These are phyloP conservation scores for Holtermannia corniformis DNA, from an alignment of 768 basidiomycete species.

Conservation along the genomic window DNA sequence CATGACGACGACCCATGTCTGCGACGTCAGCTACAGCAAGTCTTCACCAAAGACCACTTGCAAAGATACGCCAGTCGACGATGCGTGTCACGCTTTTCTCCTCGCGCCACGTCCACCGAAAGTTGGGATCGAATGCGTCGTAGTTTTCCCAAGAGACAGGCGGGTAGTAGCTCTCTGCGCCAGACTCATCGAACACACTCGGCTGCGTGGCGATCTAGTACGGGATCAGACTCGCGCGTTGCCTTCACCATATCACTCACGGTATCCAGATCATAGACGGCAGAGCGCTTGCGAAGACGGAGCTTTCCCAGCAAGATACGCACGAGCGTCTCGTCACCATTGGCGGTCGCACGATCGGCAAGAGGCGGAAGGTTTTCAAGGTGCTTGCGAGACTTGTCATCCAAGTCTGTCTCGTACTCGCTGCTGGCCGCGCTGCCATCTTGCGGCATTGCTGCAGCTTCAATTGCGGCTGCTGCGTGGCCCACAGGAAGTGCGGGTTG, in stretches of 20 bases:
- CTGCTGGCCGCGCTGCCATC: too few species aligned
- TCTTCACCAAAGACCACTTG: conserved; percentile 17
- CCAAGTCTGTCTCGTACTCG: too few species aligned
- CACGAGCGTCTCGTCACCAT: too few species aligned
- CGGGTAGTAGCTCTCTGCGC: neutral
- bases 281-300: too few species aligned
- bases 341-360: too few species aligned
- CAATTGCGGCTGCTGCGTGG: too few species aligned
- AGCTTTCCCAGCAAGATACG: too few species aligned
- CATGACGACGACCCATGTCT: conserved; percentile 46
- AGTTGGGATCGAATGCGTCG: conserved; percentile 56
- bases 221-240: neutral
- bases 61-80: conserved; percentile 53
- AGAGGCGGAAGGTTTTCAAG: too few species aligned
- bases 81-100: conserved; percentile 53
- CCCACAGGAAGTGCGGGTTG: too few species aligned
- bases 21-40: neutral
- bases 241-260: conserved; percentile 5
- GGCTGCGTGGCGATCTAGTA: conserved; percentile 28
- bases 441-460: too few species aligned
- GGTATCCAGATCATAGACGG: conserved; percentile 13
- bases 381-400: too few species aligned
- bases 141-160: conserved; percentile 11
- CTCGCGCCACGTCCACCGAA: conserved; percentile 64
- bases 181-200: conserved; percentile 21